Base-by-base conservation (phyloP, 2,329 filamentous ascomycete genomes). In the Capronia americana region DNA sequence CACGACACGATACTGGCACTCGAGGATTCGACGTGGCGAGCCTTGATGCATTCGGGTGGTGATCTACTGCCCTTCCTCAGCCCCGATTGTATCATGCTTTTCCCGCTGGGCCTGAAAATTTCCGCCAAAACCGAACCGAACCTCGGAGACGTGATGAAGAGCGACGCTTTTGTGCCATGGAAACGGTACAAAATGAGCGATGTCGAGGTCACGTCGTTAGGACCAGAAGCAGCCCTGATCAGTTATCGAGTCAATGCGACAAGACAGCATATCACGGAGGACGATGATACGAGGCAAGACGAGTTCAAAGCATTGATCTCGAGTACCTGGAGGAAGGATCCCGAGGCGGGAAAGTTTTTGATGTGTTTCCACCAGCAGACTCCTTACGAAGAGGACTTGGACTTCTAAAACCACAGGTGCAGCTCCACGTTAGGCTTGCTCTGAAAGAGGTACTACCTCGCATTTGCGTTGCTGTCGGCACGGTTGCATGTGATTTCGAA, bases 331-430 rank as follows among this genome's bases (percentile, higher is more conserved):
- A 62, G 66, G 51, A 71, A 69, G 44, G 70, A 72, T 63, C 61
- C 67, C 14, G 68, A 70, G 44, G 61, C 67, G 24, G 71, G 69
- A 8, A 67, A 63, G 20, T 73, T 68, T 58, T 56, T 71, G 46
- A 66, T 72, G 64, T 69, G 64, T 63, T 59, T 72, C 28, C 70
- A 73, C 23, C 72, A 73, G 44, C 72, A 73, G 55, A 73, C 72
- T 17, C 70, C 70, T 7, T 73, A 71, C 63, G 58, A 65, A 8
- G 55, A 66, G 23, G 65, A 68, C 41, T 14, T 68, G 28, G 63
- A 68, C 14, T 30, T 64, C 34, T 65, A 28, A 61, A 23, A 11
- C 14, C 2, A n/a, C 24, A 30, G 12, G 41, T n/a, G 28, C 12
- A n/a, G 34, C 34, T 38, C 34, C 12, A 38, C 17, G 5, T 38